Percentiles rank a stretch among this genome's conserved stretches.
These are phyloP conservation scores for Helenozyma baotianmanensis DNA, from an alignment of 805 yeast genomes.

Conservation along the genomic window DNA sequence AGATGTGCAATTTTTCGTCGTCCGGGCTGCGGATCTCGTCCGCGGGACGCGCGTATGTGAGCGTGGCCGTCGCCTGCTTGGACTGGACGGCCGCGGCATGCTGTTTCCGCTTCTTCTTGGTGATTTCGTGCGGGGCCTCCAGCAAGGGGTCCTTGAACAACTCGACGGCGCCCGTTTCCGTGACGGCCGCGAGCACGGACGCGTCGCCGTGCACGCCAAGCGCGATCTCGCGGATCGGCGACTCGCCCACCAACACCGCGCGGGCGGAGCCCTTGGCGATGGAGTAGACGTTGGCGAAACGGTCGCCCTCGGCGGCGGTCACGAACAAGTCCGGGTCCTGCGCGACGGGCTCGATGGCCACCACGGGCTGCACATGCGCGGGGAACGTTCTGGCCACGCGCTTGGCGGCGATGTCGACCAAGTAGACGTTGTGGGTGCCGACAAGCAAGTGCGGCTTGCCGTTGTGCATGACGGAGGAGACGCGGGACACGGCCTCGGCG, in stretches of 20 bases:
- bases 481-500: slow-evolving; percentile 29
- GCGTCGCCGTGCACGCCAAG: slow-evolving; percentile 26
- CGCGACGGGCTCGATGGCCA: slow-evolving; percentile 39
- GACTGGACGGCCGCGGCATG: slow-evolving; percentile 41
- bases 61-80: slow-evolving; percentile 42
- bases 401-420: slow-evolving; percentile 40
- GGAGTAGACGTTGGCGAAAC: slow-evolving; percentile 73
- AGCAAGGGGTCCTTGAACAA: slow-evolving; percentile 56
- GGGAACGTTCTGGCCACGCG: slow-evolving; percentile 53
- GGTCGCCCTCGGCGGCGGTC: slow-evolving; percentile 73
- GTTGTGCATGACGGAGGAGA: slow-evolving; percentile 25
- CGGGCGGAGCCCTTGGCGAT: slow-evolving; percentile 40
- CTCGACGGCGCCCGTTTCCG: slow-evolving; percentile 75
- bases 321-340: slow-evolving; percentile 44
- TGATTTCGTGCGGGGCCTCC: slow-evolving; percentile 18
- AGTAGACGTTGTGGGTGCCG: slow-evolving; percentile 63
- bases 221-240: slow-evolving; percentile 49
- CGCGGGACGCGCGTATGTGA: slow-evolving; percentile 47
- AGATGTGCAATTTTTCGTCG: slow-evolving; percentile 25
- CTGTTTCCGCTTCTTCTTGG: slow-evolving; percentile 43
- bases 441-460: slow-evolving; percentile 45
- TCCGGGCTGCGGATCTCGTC: slow-evolving; percentile 28
- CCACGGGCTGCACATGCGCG: slow-evolving; percentile 71
- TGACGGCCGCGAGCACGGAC: slow-evolving; percentile 48
- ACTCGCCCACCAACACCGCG: slow-evolving; percentile 64